phyloP scores from a whole-genome alignment of 371 early-diverging fungal species.

The Zychaea mexicana region DNA sequence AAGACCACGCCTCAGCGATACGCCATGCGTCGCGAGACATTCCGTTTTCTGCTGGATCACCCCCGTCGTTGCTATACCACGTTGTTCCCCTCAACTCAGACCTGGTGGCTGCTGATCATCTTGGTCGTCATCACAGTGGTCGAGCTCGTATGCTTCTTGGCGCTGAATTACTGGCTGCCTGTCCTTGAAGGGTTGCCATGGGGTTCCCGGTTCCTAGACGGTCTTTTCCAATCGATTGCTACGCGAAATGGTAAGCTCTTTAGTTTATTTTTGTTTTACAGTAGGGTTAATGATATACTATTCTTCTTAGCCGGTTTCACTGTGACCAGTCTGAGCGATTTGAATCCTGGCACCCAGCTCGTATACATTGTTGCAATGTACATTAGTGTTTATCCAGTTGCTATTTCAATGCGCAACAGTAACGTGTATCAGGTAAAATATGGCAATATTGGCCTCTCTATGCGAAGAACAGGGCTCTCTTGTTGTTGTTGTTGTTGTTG shows the following conservation, averaged over 20 bases:
- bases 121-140: conserved; percentile 37
- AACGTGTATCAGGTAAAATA: conserved; percentile 48
- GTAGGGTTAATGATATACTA: background rate
- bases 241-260: conserved; percentile 42
- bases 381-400: conserved; percentile 54
- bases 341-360: conserved; percentile 48
- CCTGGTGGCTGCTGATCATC: conserved; percentile 49
- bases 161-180: conserved; percentile 49
- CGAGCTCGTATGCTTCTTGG: conserved; percentile 42
- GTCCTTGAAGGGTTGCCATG: conserved; percentile 36
- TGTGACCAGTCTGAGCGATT: conserved; percentile 39
- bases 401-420: conserved; percentile 55
- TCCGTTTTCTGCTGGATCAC: conserved; percentile 44
- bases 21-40: conserved; percentile 38
- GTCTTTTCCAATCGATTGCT: conserved; percentile 50
- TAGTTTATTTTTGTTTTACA: background rate
- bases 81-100: conserved; percentile 46
- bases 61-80: conserved; percentile 52
- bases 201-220: conserved; percentile 48
- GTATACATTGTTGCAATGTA: conserved; percentile 56
- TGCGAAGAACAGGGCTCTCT: too few species aligned
- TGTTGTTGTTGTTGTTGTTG: too few species aligned
- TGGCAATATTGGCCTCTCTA: background rate
- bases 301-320: conserved; percentile 38
- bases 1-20: conserved; percentile 28